Base-by-base conservation (phyloP, 768 basidiomycete genomes). In the Pleurotus eryngii region DNA sequence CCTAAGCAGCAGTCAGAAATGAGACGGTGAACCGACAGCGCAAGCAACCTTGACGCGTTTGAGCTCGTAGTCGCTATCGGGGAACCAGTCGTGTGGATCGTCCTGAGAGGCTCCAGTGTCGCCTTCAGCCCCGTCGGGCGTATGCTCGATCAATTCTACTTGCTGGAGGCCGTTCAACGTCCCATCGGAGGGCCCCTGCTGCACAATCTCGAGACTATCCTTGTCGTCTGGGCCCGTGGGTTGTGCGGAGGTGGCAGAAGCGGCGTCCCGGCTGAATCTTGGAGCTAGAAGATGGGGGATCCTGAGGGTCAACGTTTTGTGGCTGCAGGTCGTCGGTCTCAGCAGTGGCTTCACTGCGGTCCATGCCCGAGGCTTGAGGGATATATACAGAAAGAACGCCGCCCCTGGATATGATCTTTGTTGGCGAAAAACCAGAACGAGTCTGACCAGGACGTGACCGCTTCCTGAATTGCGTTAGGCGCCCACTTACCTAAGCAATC, bases 41-140 rank as follows among this genome's bases (percentile, higher is more conserved):
- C 61, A 55, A 58, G 65, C 64, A 68, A 86, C 87, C 81, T 89
- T 92, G 74, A 92, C 89, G 82, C 90, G 90, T 77, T 91, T 91
- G 67, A 89, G 74, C 63, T 90, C 89, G 65, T 86, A 82, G 64
- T 87, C 85, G 51, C 78, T 74, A 57, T 89, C 88, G 5, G 81
- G 73, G 60, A 81, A 69, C 77, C 81, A 87, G 46, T 85, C 85
- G 64, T 81, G 81, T 24, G 76, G 69, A 55, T 87, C 87, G 63
- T 88, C 86, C 40, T 70, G 67, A 53, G 71, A 71, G 12, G 70
- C 74, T 48, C 74, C 73, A 57, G 66, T 69, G 35, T 71, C 70
- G 49, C 68, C 68, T 38, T 68, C 63, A 35, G 30, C 30, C 30
- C 30, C 30, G 39, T 74, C 75, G 20, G 73, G 67, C 45, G 73